Base-by-base conservation (phyloP, 1,139 yeast genomes). In the Blastobotrys aristatus region DNA sequence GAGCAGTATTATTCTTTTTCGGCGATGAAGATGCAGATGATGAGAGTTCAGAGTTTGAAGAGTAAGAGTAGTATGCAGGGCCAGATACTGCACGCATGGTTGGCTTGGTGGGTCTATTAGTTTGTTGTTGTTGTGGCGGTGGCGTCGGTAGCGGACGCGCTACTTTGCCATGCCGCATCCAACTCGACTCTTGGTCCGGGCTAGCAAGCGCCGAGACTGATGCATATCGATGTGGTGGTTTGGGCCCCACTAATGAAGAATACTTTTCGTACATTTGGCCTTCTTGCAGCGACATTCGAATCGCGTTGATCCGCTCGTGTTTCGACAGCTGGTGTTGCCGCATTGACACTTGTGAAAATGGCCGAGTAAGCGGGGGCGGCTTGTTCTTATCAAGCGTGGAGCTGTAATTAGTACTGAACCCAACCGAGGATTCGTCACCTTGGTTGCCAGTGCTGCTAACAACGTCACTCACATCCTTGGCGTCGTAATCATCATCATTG, bases 141-240 rank as follows among this genome's bases (percentile, higher is more conserved):
- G 37, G 40, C 6, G 13, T 4, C 18, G 38, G 38, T 18, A 34
- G 24, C n/a, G 38, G 38, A 13, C 38, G 5, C 5, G 38, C 38
- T 10, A 34, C 26, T 34, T 34, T 34, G 4, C 38, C 38, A n/a
- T 45, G 35, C 22, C 40, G 31, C 44, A 54, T 46, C 57, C 57
- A 54, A 1, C 41, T 37, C 7, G 54, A 43, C 33, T 54, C 57
- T 11, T 38, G 43, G n/a, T 53, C 57, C 8, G 59, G 57, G 29
- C 45, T 52, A 13, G 51, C 49, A n/a, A 50, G 35, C 11, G 56
- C 56, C 10, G 50, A 42, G 11, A 53, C 32, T 5, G 59, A 56
- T 29, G 46, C 56, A 2, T 55, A 49, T 11, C 57, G 48, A 18
- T 53, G 44, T 33, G 54, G 41, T 3, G 34, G 33, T 26, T 29